These are phyloP conservation scores for Hyphopichia wangnamkhiaoensis DNA, from an alignment of 1,139 yeast species.

Conservation along the genomic window DNA sequence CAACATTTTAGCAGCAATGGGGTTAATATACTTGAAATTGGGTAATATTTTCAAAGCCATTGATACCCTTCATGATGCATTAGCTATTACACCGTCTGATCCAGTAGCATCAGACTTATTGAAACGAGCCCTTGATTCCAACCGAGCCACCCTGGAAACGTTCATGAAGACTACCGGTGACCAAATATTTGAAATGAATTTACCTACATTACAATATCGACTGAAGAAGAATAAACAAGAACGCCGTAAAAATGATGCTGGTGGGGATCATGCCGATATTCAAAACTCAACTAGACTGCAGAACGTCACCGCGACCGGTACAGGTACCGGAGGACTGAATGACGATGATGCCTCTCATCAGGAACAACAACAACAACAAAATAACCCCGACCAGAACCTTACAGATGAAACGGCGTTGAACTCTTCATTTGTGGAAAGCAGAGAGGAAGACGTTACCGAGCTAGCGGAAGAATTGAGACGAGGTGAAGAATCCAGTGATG, in stretches of 20 bases:
- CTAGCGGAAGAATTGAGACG: constrained; percentile 45
- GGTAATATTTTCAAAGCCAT: constrained; percentile 70
- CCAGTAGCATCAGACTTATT: constrained; percentile 82
- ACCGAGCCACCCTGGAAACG: constrained; percentile 33
- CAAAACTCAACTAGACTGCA: too few species aligned
- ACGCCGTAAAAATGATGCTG: too few species aligned
- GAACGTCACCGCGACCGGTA: too few species aligned
- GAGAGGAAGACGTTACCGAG: constrained; percentile 25
- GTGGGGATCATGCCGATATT: too few species aligned
- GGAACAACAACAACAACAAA: too few species aligned
- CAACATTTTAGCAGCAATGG: constrained; percentile 80
- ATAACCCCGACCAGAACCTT: neutral
- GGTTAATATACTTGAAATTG: constrained; percentile 72
- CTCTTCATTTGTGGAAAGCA: constrained; percentile 10
- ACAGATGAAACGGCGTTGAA: too few species aligned
- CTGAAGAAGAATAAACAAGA: constrained; percentile 5
- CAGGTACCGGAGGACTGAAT: constrained; percentile 1
- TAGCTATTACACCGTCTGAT: constrained; percentile 78
- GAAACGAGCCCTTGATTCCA: constrained; percentile 76
- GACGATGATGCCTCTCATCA: neutral
- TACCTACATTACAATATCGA: constrained; percentile 19
- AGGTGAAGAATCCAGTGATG: constrained; percentile 61
- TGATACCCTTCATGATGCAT: constrained; percentile 74
- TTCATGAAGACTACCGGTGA: constrained; percentile 25
- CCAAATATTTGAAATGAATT: constrained; percentile 18